Conservation (phyloP, 768 basidiomycete species). For the Mycena galopus region DNA sequence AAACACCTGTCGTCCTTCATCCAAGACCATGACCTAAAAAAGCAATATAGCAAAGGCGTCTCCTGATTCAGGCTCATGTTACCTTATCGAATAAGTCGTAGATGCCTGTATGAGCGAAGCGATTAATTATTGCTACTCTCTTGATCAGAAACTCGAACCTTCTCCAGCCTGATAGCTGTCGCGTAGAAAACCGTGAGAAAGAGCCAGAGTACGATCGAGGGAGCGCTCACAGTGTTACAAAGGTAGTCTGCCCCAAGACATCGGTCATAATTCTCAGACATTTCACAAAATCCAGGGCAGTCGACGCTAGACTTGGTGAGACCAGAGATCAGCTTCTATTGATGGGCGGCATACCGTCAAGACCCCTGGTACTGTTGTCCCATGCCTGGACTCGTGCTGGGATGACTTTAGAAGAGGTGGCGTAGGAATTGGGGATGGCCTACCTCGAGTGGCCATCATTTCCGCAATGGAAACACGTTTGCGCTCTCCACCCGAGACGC, state of each 20-base stretch:
- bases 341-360: no score
- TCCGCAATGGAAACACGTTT: conserved; percentile 89
- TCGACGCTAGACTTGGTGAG: no score
- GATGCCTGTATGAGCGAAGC: background rate
- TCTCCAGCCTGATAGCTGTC: conserved; percentile 85
- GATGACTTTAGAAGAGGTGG: background rate
- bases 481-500: conserved; percentile 84
- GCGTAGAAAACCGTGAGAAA: conserved; percentile 10
- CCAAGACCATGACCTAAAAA: conserved; percentile 79
- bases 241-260: conserved; percentile 82
- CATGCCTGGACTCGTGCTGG: conserved; percentile 81
- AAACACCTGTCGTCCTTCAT: conserved; percentile 86
- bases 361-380: conserved; percentile 90
- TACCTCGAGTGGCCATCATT: conserved; percentile 80
- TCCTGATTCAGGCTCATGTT: background rate
- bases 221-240: conserved; percentile 75
- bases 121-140: background rate
- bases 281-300: conserved; percentile 88
- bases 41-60: background rate
- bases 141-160: conserved; percentile 36
- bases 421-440: background rate
- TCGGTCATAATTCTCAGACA: conserved; percentile 88
- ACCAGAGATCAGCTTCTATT: no score
- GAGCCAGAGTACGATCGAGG: background rate
- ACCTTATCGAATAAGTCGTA: conserved; percentile 15